Base-by-base conservation (phyloP, 805 yeast genomes). In the Debaryomyces maramus region DNA sequence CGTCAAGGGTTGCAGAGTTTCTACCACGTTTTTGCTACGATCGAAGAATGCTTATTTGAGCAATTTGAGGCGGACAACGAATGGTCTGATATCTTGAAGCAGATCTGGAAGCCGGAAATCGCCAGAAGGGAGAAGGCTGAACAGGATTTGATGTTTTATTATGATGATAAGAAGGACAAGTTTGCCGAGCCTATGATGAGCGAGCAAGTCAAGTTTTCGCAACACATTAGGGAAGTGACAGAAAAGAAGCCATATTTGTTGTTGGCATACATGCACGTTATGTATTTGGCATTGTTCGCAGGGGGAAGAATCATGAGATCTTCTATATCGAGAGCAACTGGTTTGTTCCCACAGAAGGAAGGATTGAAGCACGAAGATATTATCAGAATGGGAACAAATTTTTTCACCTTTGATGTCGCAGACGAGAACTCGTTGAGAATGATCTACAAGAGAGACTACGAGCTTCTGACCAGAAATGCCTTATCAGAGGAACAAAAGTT, bases 231-330 rank as follows among this genome's bases (percentile, higher is more conserved):
- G 27, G 57, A 63, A 34, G 72, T 71, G 6, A 75, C 84, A 24
- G 55, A 55, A 31, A 80, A 75, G 32, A 81, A 83, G 53, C 95
- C 96, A 6, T 78, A 84, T 50, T 61, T 85, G 15, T 61, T 87
- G 26, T 67, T 87, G 34, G 93, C 95, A 4, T 87, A 87, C 60
- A 78, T 88, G 67, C 96, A 87, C 58, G 93, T 85, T 34, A 74
- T 87, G 79, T 87, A 87, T 62, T 65, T 87, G 55, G 95, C 93
- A 0, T 72, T 87, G 36, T 87, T 87, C 66, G 95, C 95, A 2
- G 96, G 96, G 36, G 95, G 95, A 13, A 72, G 81, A 46, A 70
- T 87, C 23, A 73, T 88, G 78, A 68, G 83, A 44, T 80, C 89
- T 0, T 76, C 81, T 13, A 62, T 87, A 20, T 69, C 81, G 36